Evolutionary conservation across 768 basidiomycete genomes (phyloP), one percentile per base, ranked within the genome.

Genomic region (Hortiboletus flavorubellus): DNA sequence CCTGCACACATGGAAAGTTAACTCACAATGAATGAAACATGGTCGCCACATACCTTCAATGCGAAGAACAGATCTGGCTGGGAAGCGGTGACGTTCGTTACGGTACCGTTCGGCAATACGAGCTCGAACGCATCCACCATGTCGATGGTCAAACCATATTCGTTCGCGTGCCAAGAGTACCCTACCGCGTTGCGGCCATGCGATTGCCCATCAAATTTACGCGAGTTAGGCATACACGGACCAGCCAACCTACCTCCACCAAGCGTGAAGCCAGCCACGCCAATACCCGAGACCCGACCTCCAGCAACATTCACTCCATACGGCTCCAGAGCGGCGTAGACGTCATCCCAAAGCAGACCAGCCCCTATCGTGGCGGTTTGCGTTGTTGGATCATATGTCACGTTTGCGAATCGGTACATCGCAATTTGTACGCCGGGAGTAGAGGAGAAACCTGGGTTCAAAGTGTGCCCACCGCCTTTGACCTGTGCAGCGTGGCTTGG

Each of bases 111-210:
- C 0, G 85, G 84, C 51, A 81, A 72, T 11, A 86, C 85, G 8
- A 88, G 76, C 56, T 87, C 80, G 60, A 72, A 85, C 0, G 78
- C 78, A 8, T 69, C 68, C 53, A 86, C 74, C 5, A 71, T 85
- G 59, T 87, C 86, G 29, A 77, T 52, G 0, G 81, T 76, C 38
- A 87, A 59, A 5, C 86, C 86, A 60, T 78, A 72, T 55, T 83
- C 81, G 61, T 86, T 86, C 1, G 81, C 80, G 56, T 77, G 73
- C 80, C 79, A 87, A 12, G 86, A 86, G 60, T 84, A 87, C 4
- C 86, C 85, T 80, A 46, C 51, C 47, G 51, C 56, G 30, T 63
- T 57, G 29, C 35, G 11, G 21, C 43, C 54, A 61, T 49, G 46
- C 18, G 47, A 42, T 49, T 15, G 38, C 29, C 54, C 43, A 42